phyloP scores from a whole-genome alignment of 2,329 filamentous ascomycete species.

The Sclerotinia trifoliorum region DNA sequence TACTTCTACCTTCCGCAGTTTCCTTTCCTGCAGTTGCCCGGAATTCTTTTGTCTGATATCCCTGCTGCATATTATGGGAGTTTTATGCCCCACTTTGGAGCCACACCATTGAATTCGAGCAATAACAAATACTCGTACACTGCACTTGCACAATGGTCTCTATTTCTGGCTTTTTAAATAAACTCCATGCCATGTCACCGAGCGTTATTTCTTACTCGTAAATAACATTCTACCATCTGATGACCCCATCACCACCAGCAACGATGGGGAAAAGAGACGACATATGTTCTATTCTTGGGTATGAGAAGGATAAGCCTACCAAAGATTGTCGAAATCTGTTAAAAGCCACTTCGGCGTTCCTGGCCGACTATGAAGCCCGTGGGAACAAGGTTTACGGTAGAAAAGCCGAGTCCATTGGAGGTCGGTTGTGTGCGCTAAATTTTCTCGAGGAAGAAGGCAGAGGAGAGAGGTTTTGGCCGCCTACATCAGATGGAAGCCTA shows the following conservation, averaged over 20 bases:
- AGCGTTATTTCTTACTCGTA: background rate
- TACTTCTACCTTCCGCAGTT: conserved; percentile 6
- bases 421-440: conserved; percentile 21
- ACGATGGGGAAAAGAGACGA: conserved; percentile 19
- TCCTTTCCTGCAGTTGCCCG: conserved; percentile 10
- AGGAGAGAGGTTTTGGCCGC: conserved; percentile 22
- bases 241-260: background rate
- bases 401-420: conserved; percentile 11
- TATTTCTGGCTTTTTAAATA: conserved; percentile 12
- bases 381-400: conserved; percentile 19
- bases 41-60: conserved; percentile 4
- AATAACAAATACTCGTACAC: conserved; percentile 16
- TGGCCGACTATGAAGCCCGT: conserved; percentile 20
- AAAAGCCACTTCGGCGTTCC: conserved; percentile 15
- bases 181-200: background rate
- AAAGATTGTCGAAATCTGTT: conserved; percentile 20
- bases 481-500: conserved; percentile 12
- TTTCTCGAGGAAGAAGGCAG: conserved; percentile 23
- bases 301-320: conserved; percentile 20
- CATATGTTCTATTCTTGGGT: conserved; percentile 23
- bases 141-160: background rate
- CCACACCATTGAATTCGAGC: conserved; percentile 11
- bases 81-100: conserved; percentile 11
- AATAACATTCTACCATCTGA: background rate
- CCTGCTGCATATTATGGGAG: conserved; percentile 15